Evolutionary conservation across 1,139 yeast species (phyloP), one percentile per base, ranked within the genome.

Genomic region (Suhomyces atakaporum): DNA sequence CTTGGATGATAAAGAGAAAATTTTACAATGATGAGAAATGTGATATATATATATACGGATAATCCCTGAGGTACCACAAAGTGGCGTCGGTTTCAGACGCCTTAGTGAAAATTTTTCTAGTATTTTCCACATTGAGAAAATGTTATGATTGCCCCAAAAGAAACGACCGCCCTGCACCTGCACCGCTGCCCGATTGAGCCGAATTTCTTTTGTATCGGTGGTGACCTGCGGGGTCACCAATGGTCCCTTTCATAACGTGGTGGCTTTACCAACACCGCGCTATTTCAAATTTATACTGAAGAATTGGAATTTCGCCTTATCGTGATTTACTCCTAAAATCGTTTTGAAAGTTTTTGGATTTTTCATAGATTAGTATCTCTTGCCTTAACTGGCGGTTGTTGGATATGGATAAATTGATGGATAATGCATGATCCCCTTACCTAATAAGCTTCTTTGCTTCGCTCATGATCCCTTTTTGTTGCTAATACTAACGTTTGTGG

Each of bases 111-210:
- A 34, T 31, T 38, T 38, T 38, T 38, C 36, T 31, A 28, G 28
- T 10, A 30, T 36, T 25, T 38, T 31, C 41, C 36, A 29, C 7
- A 16, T 33, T 25, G 23, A 31, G 38, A 16, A 20, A 20, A 23
- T 27, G 35, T 28, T 34, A 22, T 38, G 38, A 25, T 30, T 34
- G 38, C 35, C 36, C n/a, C 38, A 34, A 38, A 38, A 38, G 41
- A 38, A 38, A 38, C 38, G 38, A 30, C 27, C 16, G 21, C 16
- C 26, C 21, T 31, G 41, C 31, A 35, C 26, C 22, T 21, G 16
- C 15, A 7, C 28, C 29, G 10, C 26, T 22, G n/a, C 32, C 34
- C 16, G 18, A 24, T 30, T 9, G 31, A 27, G 35, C 27, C 23
- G 15, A 27, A 35, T 35, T 35, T 27, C 39, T 35, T 35, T 37